Percentiles rank a stretch among this genome's conserved stretches.
phyloP scores from a whole-genome alignment of 2,329 filamentous ascomycete genomes.

The Chrysoporthe puriensis region DNA sequence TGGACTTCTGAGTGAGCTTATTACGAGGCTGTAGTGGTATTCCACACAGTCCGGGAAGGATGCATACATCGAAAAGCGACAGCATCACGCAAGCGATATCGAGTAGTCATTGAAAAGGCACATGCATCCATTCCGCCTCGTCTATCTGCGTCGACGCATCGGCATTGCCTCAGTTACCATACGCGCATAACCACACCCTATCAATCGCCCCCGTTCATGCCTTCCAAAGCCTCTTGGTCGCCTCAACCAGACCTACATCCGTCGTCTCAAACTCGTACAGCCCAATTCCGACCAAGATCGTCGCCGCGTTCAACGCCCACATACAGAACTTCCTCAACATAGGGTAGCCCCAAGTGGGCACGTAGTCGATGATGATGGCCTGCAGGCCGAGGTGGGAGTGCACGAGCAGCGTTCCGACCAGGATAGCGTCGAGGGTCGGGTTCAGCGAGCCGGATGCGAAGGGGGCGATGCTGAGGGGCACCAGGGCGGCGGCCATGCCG shows the following conservation, averaged over 20 bases:
- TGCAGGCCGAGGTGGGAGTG: constrained; percentile 97
- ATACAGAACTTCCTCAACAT: constrained; percentile 66
- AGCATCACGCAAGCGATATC: neutral
- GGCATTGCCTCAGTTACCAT: neutral
- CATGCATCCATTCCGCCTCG: neutral
- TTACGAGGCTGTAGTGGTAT: too few relatives aligned
- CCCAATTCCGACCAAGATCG: constrained; percentile 80
- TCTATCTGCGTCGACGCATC: neutral
- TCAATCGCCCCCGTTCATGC: constrained; percentile 56
- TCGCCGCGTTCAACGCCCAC: constrained; percentile 80
- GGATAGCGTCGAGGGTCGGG: constrained; percentile 82
- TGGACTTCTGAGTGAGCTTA: too few relatives aligned
- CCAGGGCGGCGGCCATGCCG: constrained; percentile 75
- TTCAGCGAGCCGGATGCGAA: constrained; percentile 92
- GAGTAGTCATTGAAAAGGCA: neutral
- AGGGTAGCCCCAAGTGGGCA: constrained; percentile 74
- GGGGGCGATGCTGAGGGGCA: constrained; percentile 86
- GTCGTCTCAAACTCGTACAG: constrained; percentile 99
- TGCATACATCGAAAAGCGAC: neutral
- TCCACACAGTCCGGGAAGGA: too few relatives aligned
- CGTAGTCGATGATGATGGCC: constrained; percentile 88
- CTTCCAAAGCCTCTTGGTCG: constrained; percentile 85
- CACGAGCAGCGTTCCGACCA: constrained; percentile 81
- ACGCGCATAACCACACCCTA: neutral
- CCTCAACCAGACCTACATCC: constrained; percentile 91